phyloP scores from a whole-genome alignment of 2,329 filamentous ascomycete genomes.

The Penicillium nordicum region DNA sequence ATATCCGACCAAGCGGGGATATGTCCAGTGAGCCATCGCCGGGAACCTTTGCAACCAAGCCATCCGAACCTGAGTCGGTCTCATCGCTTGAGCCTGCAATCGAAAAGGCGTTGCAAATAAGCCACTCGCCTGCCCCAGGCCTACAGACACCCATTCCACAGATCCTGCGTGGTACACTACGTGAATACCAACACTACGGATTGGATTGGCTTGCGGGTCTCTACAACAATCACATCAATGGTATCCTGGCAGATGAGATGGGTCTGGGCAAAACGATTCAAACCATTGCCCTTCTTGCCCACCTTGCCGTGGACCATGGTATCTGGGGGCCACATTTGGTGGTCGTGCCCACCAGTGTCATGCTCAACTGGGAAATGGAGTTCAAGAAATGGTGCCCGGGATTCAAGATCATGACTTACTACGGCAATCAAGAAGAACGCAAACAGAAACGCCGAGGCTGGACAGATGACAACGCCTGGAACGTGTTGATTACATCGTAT shows the following conservation, averaged over 20 bases:
- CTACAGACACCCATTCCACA: conserved; percentile 72
- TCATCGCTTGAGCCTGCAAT: conserved; percentile 39
- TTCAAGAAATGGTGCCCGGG: conserved; percentile 98
- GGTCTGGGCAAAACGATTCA: conserved; percentile 97
- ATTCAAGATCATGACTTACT: conserved; percentile 97
- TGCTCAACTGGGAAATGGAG: conserved; percentile 99
- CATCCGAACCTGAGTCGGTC: conserved; percentile 45
- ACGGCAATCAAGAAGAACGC: conserved; percentile 88
- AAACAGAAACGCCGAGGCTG: conserved; percentile 88
- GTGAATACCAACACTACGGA: conserved; percentile 96
- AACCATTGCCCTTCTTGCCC: conserved; percentile 88
- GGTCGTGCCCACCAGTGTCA: conserved; percentile 94
- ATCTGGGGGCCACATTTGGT: conserved; percentile 96
- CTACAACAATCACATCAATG: conserved; percentile 89
- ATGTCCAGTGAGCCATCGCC: conserved; percentile 44
- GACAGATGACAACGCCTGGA: conserved; percentile 91
- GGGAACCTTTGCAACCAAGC: conserved; percentile 43
- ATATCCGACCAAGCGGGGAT: conserved; percentile 29
- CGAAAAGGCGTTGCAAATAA: conserved; percentile 36
- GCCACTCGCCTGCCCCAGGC: conserved; percentile 41
- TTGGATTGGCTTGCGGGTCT: conserved; percentile 93
- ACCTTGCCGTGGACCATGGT: conserved; percentile 83
- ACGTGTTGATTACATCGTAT: conserved; percentile 96
- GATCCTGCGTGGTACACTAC: conserved; percentile 78
- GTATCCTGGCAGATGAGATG: conserved; percentile 97